Evolutionary conservation across 129 eudicot species (phyloP), one percentile per base, ranked within the genome.

Genomic region (sunflower (Helianthus annuus)): DNA sequence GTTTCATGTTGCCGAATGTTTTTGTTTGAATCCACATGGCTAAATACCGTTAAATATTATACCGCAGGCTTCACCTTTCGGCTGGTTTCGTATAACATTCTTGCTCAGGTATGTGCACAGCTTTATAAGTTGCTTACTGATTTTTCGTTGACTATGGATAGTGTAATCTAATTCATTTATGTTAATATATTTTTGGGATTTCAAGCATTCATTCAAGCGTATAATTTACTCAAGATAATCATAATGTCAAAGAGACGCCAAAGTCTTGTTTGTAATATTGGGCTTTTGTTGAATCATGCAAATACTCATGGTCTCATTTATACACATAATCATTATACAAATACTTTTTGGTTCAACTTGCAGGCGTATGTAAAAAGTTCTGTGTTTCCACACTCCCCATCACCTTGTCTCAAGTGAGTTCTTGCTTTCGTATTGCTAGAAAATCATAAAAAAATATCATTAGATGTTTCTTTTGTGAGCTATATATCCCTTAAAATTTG

Each of bases 281-380:
- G 48, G 73, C 29, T 14, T 32, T 14, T 51, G 57, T 69, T 34
- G 29, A 38, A 32, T 15, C 19, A 4, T 9, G 3, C 16, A 10
- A 16, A 45, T 46, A 29, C 10, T 10, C 15, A 46, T 39, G 13
- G 11, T 40, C 45, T 40, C 45, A 40, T 40, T 59, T 12, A 60
- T 13, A 6, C 17, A 32, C 45, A 29, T 8, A 12, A 13, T 32
- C 7, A 13, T 13, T 12, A 60, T 32, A 60, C 45, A 27, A 12
- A 16, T 60, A 13, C 29, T 32, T 5, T 56, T n/a, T 34, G 39
- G 16, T 60, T 60, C 10, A 60, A 60, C 45, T 32, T 60, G 79
- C 80, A 94, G 98, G 97, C 80, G 38, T 94, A 87, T 69, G 97
- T 90, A 66, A 94, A 94, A 81, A 88, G 98, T 75, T 74, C 83